These are phyloP conservation scores for Saksenaea oblongispora DNA, from an alignment of 371 early-diverging fungal species.

Conservation along the genomic window DNA sequence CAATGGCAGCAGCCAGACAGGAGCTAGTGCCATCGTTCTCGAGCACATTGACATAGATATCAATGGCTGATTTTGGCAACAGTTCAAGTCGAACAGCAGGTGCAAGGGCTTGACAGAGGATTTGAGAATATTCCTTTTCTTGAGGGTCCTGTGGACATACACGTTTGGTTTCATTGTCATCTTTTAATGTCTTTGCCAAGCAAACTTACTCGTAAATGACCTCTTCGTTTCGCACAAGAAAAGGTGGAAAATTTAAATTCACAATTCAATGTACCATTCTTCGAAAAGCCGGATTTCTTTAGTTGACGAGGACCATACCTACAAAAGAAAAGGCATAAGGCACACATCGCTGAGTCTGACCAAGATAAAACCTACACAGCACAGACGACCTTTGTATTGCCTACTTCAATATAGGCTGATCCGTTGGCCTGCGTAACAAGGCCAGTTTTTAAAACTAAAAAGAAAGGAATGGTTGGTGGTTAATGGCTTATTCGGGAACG, in stretches of 20 bases:
- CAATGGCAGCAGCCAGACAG: constrained; percentile 84
- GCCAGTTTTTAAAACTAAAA: constrained; percentile 78
- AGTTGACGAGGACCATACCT: constrained; percentile 80
- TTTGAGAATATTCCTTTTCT: constrained; percentile 80
- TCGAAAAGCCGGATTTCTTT: constrained; percentile 58
- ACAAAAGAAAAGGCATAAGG: constrained; percentile 5
- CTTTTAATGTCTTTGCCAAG: neutral
- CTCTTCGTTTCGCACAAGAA: constrained; percentile 72
- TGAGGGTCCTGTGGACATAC: constrained; percentile 62
- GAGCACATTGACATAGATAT: constrained; percentile 83
- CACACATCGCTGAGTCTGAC: neutral
- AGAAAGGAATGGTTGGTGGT: neutral
- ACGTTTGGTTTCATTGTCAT: neutral
- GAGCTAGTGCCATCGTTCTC: constrained; percentile 84
- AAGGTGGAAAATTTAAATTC: constrained; percentile 92
- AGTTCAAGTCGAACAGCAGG: constrained; percentile 86
- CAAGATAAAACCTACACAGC: constrained; percentile 71
- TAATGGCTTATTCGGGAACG: constrained; percentile 10
- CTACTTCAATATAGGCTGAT: constrained; percentile 88
- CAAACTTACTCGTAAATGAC: constrained; percentile 54
- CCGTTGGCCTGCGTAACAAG: constrained; percentile 85
- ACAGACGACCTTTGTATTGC: constrained; percentile 85
- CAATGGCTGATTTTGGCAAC: constrained; percentile 88
- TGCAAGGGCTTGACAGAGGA: constrained; percentile 78
- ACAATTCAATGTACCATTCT: constrained; percentile 71